These are phyloP conservation scores for Lentinula edodes DNA, from an alignment of 768 basidiomycete genomes.

Conservation along the genomic window DNA sequence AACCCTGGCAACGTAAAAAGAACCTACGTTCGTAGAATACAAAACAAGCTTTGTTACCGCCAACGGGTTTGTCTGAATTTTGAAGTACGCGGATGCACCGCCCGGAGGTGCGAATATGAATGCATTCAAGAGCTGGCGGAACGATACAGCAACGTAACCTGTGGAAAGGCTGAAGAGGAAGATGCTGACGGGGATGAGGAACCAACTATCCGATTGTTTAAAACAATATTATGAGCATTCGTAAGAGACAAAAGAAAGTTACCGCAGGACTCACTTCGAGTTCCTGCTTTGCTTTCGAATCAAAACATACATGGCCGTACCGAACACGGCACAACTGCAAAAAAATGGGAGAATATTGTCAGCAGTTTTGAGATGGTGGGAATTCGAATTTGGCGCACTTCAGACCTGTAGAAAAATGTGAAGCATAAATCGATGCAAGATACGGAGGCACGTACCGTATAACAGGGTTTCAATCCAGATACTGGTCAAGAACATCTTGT, in stretches of 20 bases:
- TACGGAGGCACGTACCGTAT: neutral
- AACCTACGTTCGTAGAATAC: conserved; percentile 4
- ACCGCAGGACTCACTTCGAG: neutral
- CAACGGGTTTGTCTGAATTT: neutral
- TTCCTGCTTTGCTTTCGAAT: neutral
- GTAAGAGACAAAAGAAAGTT: too few relatives aligned
- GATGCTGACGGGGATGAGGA: neutral
- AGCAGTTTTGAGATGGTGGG: neutral
- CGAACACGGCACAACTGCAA: conserved; percentile 1
- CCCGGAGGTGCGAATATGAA: conserved; percentile 3
- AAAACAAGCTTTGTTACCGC: conserved; percentile 1
- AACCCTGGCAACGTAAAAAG: neutral
- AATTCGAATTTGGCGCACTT: neutral
- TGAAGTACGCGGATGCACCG: conserved; percentile 3
- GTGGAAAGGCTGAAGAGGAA: conserved; percentile 4
- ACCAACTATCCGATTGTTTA: neutral
- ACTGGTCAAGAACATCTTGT: conserved; percentile 2
- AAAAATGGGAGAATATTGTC: neutral
- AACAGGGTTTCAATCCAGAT: conserved; percentile 6
- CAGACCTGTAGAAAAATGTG: neutral
- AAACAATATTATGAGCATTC: too few relatives aligned
- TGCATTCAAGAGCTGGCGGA: conserved; percentile 4
- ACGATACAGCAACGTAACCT: neutral
- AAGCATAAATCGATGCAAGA: neutral
- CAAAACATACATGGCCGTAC: conserved; percentile 6